Evolutionary conservation across 441 rosid species (phyloP).

Genomic region (Kokia cookei): DNA sequence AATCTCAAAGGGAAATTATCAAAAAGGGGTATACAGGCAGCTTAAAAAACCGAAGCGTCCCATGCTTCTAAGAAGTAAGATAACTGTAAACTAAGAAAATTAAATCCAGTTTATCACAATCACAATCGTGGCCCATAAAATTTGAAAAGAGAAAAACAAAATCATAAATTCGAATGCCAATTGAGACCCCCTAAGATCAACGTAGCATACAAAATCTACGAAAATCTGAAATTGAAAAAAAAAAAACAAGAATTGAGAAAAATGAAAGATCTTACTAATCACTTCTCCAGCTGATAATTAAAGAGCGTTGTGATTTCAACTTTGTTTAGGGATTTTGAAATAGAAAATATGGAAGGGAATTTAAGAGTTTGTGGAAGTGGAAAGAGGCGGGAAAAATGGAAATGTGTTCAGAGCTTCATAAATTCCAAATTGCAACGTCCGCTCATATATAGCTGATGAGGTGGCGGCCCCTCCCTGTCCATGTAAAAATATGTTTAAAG

Average conservation of each 20-base stretch:
- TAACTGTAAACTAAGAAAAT: not conserved
- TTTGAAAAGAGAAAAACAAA: not conserved
- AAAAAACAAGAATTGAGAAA: not conserved
- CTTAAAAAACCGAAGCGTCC: not conserved
- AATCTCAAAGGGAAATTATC: not conserved
- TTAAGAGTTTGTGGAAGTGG: not conserved
- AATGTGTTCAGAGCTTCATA: not conserved
- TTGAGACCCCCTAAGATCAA: not conserved
- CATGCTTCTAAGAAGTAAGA: not conserved
- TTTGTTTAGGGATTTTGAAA: not conserved
- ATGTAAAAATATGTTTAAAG: too few species aligned
- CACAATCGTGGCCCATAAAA: not conserved
- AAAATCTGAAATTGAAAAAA: not conserved
- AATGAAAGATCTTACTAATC: constrained; percentile 4
- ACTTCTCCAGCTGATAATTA: not conserved
- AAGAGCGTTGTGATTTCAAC: not conserved
- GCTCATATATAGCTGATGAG: not conserved
- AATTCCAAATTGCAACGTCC: not conserved
- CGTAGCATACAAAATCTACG: not conserved
- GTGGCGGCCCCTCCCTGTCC: too few species aligned
- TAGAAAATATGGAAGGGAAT: not conserved
- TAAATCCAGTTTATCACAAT: not conserved
- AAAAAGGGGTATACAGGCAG: not conserved
- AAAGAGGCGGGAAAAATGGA: constrained; percentile 22
- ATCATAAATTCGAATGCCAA: not conserved